These are phyloP conservation scores for Carex cristatella DNA, from an alignment of 176 grass and related monocot genomes.

Conservation along the genomic window DNA sequence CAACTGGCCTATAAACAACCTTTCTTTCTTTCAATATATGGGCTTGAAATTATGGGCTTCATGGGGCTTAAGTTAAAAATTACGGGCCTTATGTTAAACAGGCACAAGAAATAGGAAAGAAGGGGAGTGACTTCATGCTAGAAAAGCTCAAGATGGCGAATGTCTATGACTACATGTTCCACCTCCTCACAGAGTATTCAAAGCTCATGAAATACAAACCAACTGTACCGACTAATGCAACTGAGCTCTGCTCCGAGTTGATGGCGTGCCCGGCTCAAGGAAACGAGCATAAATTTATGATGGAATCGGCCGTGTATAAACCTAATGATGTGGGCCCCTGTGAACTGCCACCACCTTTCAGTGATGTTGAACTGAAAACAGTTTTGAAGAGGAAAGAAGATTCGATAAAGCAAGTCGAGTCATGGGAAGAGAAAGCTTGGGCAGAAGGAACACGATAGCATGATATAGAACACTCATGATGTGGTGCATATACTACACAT, in stretches of 20 bases:
- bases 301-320: constrained; percentile 54
- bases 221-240: constrained; percentile 44
- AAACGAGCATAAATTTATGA: constrained; percentile 61
- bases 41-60: not conserved
- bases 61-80: not conserved
- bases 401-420: constrained; percentile 62
- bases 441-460: constrained; percentile 2
- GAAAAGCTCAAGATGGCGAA: constrained; percentile 65
- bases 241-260: constrained; percentile 64
- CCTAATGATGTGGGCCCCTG: constrained; percentile 44
- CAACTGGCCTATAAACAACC: not conserved
- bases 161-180: constrained; percentile 97
- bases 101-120: constrained; percentile 35
- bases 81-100: not conserved
- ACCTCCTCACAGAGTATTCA: constrained; percentile 78
- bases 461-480: not conserved
- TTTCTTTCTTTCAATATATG: not conserved
- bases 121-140: constrained; percentile 68
- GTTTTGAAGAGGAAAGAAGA: constrained; percentile 45
- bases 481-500: not conserved
- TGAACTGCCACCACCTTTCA: constrained; percentile 49
- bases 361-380: constrained; percentile 31
- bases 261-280: constrained; percentile 54
- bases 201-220: constrained; percentile 88
- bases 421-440: constrained; percentile 41